Base-by-base conservation (phyloP, 1,284 basidiomycete species). In the Boletus mariae region DNA sequence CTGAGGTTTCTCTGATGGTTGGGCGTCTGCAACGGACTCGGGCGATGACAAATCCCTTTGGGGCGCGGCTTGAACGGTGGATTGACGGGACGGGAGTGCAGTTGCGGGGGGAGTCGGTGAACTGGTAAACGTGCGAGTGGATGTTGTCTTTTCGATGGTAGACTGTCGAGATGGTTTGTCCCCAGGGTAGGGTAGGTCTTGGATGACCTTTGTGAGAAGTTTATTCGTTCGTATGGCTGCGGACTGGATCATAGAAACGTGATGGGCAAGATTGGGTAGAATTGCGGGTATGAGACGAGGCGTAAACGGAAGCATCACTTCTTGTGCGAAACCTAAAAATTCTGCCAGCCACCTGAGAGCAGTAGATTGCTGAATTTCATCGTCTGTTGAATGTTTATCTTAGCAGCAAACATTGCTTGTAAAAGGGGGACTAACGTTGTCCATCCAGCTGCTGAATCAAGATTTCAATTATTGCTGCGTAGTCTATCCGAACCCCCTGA, bases 261-360 rank as follows among this genome's bases (percentile, higher is more conserved):
- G 91, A 61, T 96, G 94, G 0, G 97, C 94, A 34, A 99, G 84
- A 65, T 94, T 97, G 1, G 94, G 94, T 13, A 99, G 80, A 55
- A 99, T 90, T 13, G 92, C 92, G 6, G 90, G 88, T 45, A 99
- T 90, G 40, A 99, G 84, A 34, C 91, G 84, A 1, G 97, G 94
- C 0, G 94, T 95, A 66, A 98, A 98, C 2, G 93, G 91, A 25
- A 99, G 84, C 75, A 98, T 91, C 48, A 97, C 92, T 63, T 93
- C 90, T 57, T 91, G 86, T 6, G 89, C 89, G 61, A 98, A 94
- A 42, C 79, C 80, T 17, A 99, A 75, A 70, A 99, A 94, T 57
- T 95, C 93, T 17, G 92, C 84, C 31, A 99, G 79, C 97, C 97
- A 99, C 59, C 85, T 80, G 34, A 99, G 79, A 28, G 90, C 89